Conservation (phyloP, 75 land plant species). For the Sequoia sempervirens region DNA sequence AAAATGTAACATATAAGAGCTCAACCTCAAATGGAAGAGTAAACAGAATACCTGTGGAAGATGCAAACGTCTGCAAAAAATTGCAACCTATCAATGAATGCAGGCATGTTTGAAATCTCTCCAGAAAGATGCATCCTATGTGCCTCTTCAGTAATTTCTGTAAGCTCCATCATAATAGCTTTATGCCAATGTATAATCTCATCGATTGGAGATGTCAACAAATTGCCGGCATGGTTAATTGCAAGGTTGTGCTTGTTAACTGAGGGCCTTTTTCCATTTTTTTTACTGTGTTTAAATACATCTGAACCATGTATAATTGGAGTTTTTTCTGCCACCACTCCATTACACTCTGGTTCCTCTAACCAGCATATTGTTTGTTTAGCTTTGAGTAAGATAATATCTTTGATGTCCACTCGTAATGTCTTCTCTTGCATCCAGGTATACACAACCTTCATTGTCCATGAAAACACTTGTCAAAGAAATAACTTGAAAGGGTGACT, state of each 20-base stretch:
- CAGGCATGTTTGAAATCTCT: conserved; percentile 19
- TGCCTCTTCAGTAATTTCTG: conserved; percentile 45
- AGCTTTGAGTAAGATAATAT: not conserved
- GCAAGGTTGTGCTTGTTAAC: not conserved
- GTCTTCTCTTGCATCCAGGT: conserved; percentile 49
- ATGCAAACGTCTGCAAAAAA: conserved; percentile 54
- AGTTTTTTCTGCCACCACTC: not conserved
- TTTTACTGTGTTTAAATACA: not conserved
- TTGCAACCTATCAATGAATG: conserved; percentile 35
- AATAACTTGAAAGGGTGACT: not conserved
- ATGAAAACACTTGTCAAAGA: conserved; percentile 6
- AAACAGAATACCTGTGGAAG: conserved; percentile 53
- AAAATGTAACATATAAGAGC: conserved; percentile 1
- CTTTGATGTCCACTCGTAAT: conserved; percentile 3
- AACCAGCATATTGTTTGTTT: conserved; percentile 1
- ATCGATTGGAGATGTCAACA: conserved; percentile 30
- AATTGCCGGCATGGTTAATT: not conserved
- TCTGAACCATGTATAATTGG: not conserved
- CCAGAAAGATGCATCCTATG: conserved; percentile 23
- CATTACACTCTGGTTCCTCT: not conserved
- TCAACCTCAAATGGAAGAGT: conserved; percentile 1
- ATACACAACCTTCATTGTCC: conserved; percentile 47
- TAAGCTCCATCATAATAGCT: conserved; percentile 54
- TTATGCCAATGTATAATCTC: conserved; percentile 56
- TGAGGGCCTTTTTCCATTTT: conserved; percentile 1